These are phyloP conservation scores for Selenicereus undatus DNA, from an alignment of 148 eudicot species.

Conservation along the genomic window DNA sequence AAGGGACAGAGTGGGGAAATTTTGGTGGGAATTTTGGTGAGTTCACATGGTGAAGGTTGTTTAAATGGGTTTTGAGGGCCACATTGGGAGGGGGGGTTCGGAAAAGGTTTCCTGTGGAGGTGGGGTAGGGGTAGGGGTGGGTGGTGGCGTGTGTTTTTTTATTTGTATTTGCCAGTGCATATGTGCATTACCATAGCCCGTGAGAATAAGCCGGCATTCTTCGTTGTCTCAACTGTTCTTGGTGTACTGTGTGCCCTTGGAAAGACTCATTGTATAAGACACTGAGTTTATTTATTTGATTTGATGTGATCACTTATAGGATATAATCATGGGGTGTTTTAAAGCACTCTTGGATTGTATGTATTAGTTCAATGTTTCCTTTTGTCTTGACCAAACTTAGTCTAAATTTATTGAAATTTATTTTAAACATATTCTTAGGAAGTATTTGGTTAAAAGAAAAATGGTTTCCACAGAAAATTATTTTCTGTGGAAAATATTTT, in stretches of 20 bases:
- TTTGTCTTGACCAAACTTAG: too few species aligned
- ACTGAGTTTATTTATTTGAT: too few species aligned
- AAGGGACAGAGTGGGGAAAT: not conserved
- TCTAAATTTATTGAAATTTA: too few species aligned
- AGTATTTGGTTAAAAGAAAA: too few species aligned
- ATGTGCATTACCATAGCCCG: not conserved
- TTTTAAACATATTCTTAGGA: too few species aligned
- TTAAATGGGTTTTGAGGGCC: not conserved
- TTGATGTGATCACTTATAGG: too few species aligned
- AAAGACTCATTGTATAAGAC: not conserved
- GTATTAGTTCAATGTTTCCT: too few species aligned
- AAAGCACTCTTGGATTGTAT: too few species aligned
- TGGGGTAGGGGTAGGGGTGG: not conserved
- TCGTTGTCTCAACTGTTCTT: not conserved
- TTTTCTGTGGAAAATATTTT: too few species aligned
- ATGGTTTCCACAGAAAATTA: too few species aligned
- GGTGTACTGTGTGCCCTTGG: not conserved
- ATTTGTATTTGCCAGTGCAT: not conserved
- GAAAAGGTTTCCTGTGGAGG: not conserved
- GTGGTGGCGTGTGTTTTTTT: not conserved
- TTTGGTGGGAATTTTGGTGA: not conserved
- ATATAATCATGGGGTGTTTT: too few species aligned
- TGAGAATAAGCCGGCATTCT: not conserved
- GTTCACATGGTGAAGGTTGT: constrained; percentile 10
- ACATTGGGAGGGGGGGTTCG: not conserved